Evolutionary conservation across 1,284 basidiomycete genomes (phyloP).

Genomic region (Violaceomyces palustris): DNA sequence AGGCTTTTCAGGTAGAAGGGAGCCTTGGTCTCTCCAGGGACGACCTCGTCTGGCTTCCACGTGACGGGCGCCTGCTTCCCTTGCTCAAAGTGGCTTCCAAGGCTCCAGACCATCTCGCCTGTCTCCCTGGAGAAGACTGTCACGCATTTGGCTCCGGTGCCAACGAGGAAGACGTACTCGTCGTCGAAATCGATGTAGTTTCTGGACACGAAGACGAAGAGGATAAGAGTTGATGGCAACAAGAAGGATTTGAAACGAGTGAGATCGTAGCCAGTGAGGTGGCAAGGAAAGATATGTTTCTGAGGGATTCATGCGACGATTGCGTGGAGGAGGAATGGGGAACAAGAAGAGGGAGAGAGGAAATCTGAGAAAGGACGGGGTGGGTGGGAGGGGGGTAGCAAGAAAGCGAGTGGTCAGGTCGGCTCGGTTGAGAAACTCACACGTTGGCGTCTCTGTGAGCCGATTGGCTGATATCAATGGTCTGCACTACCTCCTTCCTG

Average conservation of each 20-base stretch:
- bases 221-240: too few relatives aligned
- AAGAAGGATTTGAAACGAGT: too few relatives aligned
- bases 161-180: slow-evolving; percentile 34
- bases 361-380: too few relatives aligned
- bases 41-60: background rate
- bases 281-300: too few relatives aligned
- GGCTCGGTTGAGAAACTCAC: too few relatives aligned
- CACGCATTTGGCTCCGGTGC: slow-evolving; percentile 23
- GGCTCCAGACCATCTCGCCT: slow-evolving; percentile 19
- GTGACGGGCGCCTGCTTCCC: slow-evolving; percentile 7
- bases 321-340: too few relatives aligned
- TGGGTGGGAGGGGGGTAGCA: too few relatives aligned
- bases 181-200: slow-evolving; percentile 47
- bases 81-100: slow-evolving; percentile 26
- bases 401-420: too few relatives aligned
- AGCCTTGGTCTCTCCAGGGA: background rate
- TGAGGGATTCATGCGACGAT: too few relatives aligned
- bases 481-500: slow-evolving; percentile 11
- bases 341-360: background rate
- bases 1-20: background rate
- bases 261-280: too few relatives aligned
- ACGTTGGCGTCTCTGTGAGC: slow-evolving; percentile 27
- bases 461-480: slow-evolving; percentile 15
- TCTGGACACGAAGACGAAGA: too few relatives aligned
- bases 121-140: slow-evolving; percentile 23